phyloP scores from a whole-genome alignment of 768 basidiomycete species.

The Mycena polygramma region DNA sequence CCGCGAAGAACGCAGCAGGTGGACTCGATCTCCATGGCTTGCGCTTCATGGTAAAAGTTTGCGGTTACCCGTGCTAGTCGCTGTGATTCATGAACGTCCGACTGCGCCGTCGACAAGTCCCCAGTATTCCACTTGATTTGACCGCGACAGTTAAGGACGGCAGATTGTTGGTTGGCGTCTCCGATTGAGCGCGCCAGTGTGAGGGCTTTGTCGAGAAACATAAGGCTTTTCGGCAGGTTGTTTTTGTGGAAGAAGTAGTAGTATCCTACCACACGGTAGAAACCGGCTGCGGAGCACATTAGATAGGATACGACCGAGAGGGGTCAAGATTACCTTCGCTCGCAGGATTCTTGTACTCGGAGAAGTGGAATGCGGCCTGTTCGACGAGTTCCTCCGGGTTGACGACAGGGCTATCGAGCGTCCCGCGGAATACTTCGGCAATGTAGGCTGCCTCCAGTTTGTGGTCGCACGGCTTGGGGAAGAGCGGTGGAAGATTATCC shows the following conservation, averaged over 20 bases:
- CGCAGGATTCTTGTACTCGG: neutral
- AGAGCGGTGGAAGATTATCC: neutral
- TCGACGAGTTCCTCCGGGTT: neutral
- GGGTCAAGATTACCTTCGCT: neutral
- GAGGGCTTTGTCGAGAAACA: neutral
- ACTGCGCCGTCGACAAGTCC: neutral
- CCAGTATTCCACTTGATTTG: neutral
- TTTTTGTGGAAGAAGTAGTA: neutral
- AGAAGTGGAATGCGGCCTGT: neutral
- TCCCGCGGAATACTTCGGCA: neutral
- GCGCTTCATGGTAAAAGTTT: neutral
- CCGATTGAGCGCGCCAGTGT: neutral
- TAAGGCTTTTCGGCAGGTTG: neutral
- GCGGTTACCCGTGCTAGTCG: neutral
- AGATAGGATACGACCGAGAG: neutral
- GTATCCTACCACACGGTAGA: neutral
- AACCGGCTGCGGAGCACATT: neutral
- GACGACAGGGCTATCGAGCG: neutral
- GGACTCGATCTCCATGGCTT: neutral
- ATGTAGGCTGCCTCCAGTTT: neutral
- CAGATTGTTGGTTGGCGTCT: neutral
- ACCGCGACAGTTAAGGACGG: too few relatives aligned
- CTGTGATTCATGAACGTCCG: neutral
- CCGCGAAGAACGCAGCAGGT: neutral
- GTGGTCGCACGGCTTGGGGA: neutral